A percentile compares a stretch with the other conserved stretches of the same genome.
These are phyloP conservation scores for Auricularia cornea DNA, from an alignment of 768 basidiomycete genomes.

Conservation along the genomic window DNA sequence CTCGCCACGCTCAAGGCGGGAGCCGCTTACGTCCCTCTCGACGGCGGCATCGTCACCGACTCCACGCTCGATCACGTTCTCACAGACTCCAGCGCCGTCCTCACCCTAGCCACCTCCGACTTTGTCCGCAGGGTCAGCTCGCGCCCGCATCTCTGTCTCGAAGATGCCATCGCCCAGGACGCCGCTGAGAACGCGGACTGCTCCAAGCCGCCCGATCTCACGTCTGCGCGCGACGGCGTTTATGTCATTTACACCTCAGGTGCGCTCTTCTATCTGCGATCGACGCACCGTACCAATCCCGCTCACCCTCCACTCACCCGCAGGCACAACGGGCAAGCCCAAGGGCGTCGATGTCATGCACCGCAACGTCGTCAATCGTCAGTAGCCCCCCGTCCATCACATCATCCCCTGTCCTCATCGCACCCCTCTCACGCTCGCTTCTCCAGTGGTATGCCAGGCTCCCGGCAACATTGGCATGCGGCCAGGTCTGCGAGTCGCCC, in stretches of 20 bases:
- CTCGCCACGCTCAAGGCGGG: constrained; percentile 15
- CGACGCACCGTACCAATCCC: not conserved
- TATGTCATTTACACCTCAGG: constrained; percentile 19
- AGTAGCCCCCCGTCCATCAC: constrained; percentile 1
- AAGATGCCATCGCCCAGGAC: constrained; percentile 9
- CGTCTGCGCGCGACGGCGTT: constrained; percentile 9
- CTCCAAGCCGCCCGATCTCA: constrained; percentile 6
- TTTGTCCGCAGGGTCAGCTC: not conserved
- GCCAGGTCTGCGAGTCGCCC: constrained; percentile 15
- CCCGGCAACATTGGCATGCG: constrained; percentile 15
- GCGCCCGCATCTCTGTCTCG: not conserved
- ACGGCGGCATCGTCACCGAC: constrained; percentile 15
- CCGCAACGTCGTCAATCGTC: constrained; percentile 13
- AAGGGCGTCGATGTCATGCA: constrained; percentile 17
- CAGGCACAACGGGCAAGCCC: constrained; percentile 13
- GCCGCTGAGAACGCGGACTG: constrained; percentile 2
- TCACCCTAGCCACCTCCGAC: not conserved
- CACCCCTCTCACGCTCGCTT: not conserved
- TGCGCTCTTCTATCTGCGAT: not conserved
- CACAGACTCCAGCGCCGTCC: constrained; percentile 8
- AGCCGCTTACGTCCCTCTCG: constrained; percentile 16
- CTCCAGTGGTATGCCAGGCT: constrained; percentile 10
- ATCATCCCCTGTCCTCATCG: not conserved
- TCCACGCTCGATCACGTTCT: constrained; percentile 13
- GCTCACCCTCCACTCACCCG: not conserved